Evolutionary conservation across 129 eudicot species (phyloP).

Genomic region (Escallonia rubra): DNA sequence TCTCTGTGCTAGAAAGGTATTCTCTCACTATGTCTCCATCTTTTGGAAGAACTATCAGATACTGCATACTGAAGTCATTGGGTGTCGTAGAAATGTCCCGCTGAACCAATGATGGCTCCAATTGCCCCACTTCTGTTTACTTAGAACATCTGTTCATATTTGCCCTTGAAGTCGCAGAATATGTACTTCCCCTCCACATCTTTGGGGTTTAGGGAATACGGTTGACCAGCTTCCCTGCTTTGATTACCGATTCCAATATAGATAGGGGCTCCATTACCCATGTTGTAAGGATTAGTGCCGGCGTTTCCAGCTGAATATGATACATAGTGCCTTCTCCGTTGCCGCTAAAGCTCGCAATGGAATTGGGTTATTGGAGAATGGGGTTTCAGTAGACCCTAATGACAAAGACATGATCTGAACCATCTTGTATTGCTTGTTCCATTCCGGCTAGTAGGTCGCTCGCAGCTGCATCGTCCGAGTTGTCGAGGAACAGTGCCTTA

Average conservation of each 20-base stretch:
- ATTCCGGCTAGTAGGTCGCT: slow-evolving; percentile 49
- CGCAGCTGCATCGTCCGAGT: slow-evolving; percentile 34
- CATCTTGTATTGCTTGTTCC: slow-evolving; percentile 52
- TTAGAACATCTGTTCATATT: background rate
- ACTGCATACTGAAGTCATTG: slow-evolving; percentile 25
- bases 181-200: slow-evolving; percentile 34
- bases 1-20: slow-evolving; percentile 20
- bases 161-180: slow-evolving; percentile 25
- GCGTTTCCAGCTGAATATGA: slow-evolving; percentile 44
- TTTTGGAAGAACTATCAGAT: slow-evolving; percentile 17
- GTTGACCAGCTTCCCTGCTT: slow-evolving; percentile 29
- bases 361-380: slow-evolving; percentile 34
- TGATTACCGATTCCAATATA: slow-evolving; percentile 37
- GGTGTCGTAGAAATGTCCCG: slow-evolving; percentile 18
- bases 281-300: slow-evolving; percentile 41
- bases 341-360: slow-evolving; percentile 48
- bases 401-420: slow-evolving; percentile 51
- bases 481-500: slow-evolving; percentile 33
- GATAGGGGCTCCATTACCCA: slow-evolving; percentile 42
- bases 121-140: slow-evolving; percentile 25
- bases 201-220: slow-evolving; percentile 31
- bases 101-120: slow-evolving; percentile 34
- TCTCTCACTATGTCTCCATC: slow-evolving; percentile 18
- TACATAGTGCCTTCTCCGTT: slow-evolving; percentile 44
- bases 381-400: slow-evolving; percentile 28